These are phyloP conservation scores for Picea abies DNA, from an alignment of 83 land plant species.

Conservation along the genomic window DNA sequence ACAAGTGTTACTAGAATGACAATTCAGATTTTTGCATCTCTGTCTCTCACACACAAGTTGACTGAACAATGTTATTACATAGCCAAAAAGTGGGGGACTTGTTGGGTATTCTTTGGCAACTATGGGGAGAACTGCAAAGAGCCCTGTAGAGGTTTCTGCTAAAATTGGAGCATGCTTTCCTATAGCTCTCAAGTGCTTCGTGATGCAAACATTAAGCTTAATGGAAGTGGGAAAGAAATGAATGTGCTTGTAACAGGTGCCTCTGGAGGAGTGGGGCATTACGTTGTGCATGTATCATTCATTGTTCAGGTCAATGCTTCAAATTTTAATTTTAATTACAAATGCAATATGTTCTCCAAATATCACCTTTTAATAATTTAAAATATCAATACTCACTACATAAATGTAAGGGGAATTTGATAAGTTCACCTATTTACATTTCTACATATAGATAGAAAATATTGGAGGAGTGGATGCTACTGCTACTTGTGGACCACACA, in stretches of 20 bases:
- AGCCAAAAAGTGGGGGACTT: constrained; percentile 53
- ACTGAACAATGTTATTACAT: neutral
- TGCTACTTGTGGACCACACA: too few relatives aligned
- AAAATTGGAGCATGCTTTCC: constrained; percentile 47
- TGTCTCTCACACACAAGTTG: neutral
- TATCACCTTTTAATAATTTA: too few relatives aligned
- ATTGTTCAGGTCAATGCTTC: constrained; percentile 42
- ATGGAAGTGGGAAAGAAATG: constrained; percentile 33
- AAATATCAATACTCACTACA: constrained; percentile 30
- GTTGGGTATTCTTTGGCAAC: constrained; percentile 59
- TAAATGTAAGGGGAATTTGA: too few relatives aligned
- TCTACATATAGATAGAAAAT: too few relatives aligned
- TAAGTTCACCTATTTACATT: too few relatives aligned
- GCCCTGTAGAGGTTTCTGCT: constrained; percentile 59
- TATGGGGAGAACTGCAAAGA: constrained; percentile 34
- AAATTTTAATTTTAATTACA: constrained; percentile 37
- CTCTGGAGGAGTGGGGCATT: constrained; percentile 70
- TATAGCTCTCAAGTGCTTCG: constrained; percentile 28
- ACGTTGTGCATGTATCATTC: constrained; percentile 69
- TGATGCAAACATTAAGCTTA: constrained; percentile 51
- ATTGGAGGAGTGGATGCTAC: too few relatives aligned
- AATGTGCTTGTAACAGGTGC: constrained; percentile 69
- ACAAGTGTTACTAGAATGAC: too few relatives aligned
- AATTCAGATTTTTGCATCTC: too few relatives aligned
- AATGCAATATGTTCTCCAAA: too few relatives aligned